These are phyloP conservation scores for Diplogelasinospora grovesii DNA, from an alignment of 495 filamentous ascomycete genomes.

Conservation along the genomic window DNA sequence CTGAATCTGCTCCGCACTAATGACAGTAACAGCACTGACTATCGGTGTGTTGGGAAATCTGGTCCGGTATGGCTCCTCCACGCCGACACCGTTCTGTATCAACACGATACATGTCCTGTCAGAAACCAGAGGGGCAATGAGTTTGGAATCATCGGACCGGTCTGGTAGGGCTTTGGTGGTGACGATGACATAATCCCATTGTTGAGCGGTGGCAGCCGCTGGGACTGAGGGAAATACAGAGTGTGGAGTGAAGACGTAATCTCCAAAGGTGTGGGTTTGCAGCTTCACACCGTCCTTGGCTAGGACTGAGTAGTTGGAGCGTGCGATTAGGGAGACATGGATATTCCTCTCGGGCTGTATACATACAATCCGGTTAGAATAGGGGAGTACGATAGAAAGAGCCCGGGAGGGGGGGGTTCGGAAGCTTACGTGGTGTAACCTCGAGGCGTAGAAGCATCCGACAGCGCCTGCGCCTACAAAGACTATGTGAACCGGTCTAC, in stretches of 20 bases:
- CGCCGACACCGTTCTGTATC: slow-evolving; percentile 66
- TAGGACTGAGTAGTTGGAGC: slow-evolving; percentile 50
- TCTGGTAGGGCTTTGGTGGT: slow-evolving; percentile 55
- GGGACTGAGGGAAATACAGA: slow-evolving; percentile 39
- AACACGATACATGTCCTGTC: slow-evolving; percentile 49
- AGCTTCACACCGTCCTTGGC: slow-evolving; percentile 39
- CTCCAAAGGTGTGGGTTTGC: slow-evolving; percentile 46
- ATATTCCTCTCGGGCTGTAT: slow-evolving; percentile 33
- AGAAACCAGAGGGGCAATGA: slow-evolving; percentile 47
- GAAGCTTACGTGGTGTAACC: slow-evolving; percentile 42
- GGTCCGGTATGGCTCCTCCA: slow-evolving; percentile 55
- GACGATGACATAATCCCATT: slow-evolving; percentile 55
- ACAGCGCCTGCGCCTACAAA: slow-evolving; percentile 55
- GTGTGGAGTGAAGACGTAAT: slow-evolving; percentile 46
- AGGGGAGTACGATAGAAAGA: too few relatives aligned
- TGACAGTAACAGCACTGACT: slow-evolving; percentile 54
- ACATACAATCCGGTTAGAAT: too few relatives aligned
- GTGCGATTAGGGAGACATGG: slow-evolving; percentile 43
- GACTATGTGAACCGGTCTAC: slow-evolving; percentile 44
- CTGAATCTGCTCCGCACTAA: slow-evolving; percentile 45
- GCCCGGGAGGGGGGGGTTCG: neutral
- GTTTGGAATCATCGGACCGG: slow-evolving; percentile 36
- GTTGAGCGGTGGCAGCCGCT: slow-evolving; percentile 22
- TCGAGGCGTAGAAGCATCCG: slow-evolving; percentile 53
- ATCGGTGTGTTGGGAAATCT: slow-evolving; percentile 50